phyloP scores from a whole-genome alignment of 1,284 basidiomycete species.

The Malassezia brasiliensis region DNA sequence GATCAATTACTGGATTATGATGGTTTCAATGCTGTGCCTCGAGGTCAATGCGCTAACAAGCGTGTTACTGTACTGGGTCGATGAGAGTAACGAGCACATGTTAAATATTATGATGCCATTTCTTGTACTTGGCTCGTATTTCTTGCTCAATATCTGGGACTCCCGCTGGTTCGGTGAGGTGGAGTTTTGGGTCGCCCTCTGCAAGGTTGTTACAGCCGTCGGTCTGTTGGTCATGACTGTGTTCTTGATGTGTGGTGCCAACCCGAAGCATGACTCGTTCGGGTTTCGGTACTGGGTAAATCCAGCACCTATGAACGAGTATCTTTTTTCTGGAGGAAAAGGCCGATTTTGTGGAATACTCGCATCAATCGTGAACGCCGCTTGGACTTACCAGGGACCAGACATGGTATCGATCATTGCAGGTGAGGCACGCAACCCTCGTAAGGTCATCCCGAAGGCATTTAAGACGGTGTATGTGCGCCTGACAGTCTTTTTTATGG shows the following conservation, averaged over 20 bases:
- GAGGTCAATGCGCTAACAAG: constrained; percentile 6
- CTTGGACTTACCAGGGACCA: constrained; percentile 70
- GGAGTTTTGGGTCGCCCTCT: constrained; percentile 10
- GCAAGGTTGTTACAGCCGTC: constrained; percentile 9
- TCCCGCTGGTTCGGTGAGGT: constrained; percentile 11
- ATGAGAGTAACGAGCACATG: neutral
- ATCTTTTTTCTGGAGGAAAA: constrained; percentile 51
- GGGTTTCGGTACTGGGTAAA: neutral
- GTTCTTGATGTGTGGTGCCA: neutral
- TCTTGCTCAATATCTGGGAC: constrained; percentile 7
- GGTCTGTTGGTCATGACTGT: constrained; percentile 7
- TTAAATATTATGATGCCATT: neutral
- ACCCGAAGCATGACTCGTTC: neutral
- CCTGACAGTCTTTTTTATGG: constrained; percentile 50
- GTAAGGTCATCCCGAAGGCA: constrained; percentile 30
- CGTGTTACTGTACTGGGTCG: constrained; percentile 9
- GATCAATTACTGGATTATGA: constrained; percentile 8
- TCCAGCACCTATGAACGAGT: neutral
- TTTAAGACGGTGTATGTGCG: constrained; percentile 29
- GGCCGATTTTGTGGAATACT: constrained; percentile 53
- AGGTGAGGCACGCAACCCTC: constrained; percentile 51
- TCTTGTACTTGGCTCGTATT: neutral
- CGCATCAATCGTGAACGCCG: constrained; percentile 53
- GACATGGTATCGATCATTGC: constrained; percentile 78
- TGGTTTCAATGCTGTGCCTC: constrained; percentile 3